phyloP scores from a whole-genome alignment of 2,329 filamentous ascomycete species.

The Penicillium psychrosexuale region DNA sequence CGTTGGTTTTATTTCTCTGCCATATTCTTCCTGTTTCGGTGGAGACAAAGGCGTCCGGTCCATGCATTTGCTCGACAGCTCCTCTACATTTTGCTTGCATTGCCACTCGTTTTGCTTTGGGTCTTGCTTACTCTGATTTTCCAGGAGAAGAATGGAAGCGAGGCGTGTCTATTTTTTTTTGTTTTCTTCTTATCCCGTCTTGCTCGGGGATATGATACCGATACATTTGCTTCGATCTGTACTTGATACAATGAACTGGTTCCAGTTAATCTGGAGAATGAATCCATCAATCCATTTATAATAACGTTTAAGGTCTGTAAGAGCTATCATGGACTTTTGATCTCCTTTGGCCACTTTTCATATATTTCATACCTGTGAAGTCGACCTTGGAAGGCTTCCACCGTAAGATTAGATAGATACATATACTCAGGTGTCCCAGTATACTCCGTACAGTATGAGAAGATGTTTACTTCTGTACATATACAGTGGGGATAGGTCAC shows the following conservation, averaged over 20 bases:
- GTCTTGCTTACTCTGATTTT: slow-evolving; percentile 3
- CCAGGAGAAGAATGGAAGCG: slow-evolving; percentile 9
- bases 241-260: slow-evolving; percentile 18
- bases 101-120: slow-evolving; percentile 1
- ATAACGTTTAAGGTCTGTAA: background rate
- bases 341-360: background rate
- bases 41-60: slow-evolving; percentile 12
- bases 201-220: slow-evolving; percentile 18
- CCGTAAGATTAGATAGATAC: background rate
- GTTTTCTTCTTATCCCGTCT: slow-evolving; percentile 13
- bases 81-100: slow-evolving; percentile 1
- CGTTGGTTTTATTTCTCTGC: slow-evolving; percentile 1
- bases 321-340: background rate
- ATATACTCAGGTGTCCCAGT: too few species aligned
- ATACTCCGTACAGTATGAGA: background rate
- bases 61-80: slow-evolving; percentile 6
- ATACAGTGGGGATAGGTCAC: slow-evolving; percentile 11
- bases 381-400: too few species aligned
- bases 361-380: background rate
- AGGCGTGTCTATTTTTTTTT: slow-evolving; percentile 13
- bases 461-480: background rate
- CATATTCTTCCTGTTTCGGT: slow-evolving; percentile 5
- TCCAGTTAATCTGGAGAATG: background rate
- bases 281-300: background rate
- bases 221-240: slow-evolving; percentile 22